Conservation (phyloP, 164 flowering plant genomes). For the Taxillus chinensis region DNA sequence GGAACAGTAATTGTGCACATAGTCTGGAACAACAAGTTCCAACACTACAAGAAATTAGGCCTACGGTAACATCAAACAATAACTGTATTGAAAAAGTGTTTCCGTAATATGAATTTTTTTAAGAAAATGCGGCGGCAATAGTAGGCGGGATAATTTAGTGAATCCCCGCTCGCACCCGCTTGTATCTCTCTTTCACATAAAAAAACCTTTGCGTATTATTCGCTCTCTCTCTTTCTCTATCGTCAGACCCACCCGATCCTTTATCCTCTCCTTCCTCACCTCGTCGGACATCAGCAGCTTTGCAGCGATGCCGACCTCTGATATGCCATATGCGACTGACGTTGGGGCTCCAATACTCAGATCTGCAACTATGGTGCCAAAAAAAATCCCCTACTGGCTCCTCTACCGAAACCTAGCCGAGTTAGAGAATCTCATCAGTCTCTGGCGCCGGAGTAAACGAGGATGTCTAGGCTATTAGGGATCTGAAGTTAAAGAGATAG, state of each 20-base stretch:
- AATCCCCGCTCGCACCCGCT: too few relatives aligned
- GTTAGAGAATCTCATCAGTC: conserved; percentile 68
- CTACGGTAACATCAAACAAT: too few relatives aligned
- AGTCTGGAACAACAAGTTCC: too few relatives aligned
- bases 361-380: conserved; percentile 57
- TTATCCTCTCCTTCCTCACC: conserved; percentile 63
- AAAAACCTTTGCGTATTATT: too few relatives aligned
- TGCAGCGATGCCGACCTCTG: conserved; percentile 43
- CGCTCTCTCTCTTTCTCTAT: conserved; percentile 32
- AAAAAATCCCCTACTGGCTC: conserved; percentile 26
- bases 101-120: too few relatives aligned
- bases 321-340: conserved; percentile 58
- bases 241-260: conserved; percentile 69
- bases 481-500: background rate
- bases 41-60: too few relatives aligned
- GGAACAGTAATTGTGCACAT: too few relatives aligned
- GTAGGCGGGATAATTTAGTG: too few relatives aligned
- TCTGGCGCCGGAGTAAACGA: conserved; percentile 65
- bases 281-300: conserved; percentile 52
- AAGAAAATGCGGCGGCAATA: too few relatives aligned
- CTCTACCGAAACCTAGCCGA: conserved; percentile 50
- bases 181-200: too few relatives aligned
- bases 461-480: background rate
- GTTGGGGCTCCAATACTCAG: conserved; percentile 62
- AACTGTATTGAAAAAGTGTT: too few relatives aligned